Conservation (phyloP, 208 protist genomes). For the Balamuthia mandrillaris region DNA sequence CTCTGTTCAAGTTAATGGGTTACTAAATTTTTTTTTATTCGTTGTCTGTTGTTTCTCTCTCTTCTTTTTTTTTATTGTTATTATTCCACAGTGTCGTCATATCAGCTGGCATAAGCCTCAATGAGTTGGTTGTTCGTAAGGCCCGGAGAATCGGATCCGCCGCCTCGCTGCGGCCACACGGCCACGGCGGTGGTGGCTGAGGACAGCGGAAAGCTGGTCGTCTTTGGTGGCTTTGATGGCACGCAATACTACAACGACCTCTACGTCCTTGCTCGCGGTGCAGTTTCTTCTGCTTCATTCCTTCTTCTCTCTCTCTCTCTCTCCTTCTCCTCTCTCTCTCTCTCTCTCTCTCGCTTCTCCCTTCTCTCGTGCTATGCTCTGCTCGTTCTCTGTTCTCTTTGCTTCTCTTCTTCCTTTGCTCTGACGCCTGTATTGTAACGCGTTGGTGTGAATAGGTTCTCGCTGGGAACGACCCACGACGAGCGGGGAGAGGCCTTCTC, state of each 20-base stretch:
- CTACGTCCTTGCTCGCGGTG: not conserved
- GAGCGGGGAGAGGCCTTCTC: not conserved
- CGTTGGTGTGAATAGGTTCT: not conserved
- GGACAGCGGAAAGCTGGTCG: not conserved
- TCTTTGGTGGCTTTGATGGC: constrained; percentile 16
- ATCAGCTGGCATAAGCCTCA: too few relatives aligned
- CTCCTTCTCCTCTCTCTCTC: not conserved
- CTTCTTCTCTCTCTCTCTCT: not conserved
- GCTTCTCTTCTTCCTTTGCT: not conserved
- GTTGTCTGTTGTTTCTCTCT: too few relatives aligned
- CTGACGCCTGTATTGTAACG: not conserved
- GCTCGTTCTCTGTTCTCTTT: not conserved
- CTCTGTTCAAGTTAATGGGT: too few relatives aligned
- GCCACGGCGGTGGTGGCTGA: too few relatives aligned
- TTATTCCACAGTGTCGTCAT: too few relatives aligned
- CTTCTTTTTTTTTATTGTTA: too few relatives aligned
- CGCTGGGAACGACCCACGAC: not conserved
- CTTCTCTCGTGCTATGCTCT: not conserved
- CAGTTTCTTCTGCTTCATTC: not conserved
- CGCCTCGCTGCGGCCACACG: too few relatives aligned
- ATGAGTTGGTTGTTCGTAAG: too few relatives aligned
- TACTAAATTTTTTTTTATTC: too few relatives aligned
- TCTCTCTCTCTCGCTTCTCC: not conserved
- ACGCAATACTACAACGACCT: not conserved
- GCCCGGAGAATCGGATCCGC: too few relatives aligned